These are phyloP conservation scores for Alternaria novae-zelandiae DNA, from an alignment of 2,329 filamentous ascomycete genomes.

Conservation along the genomic window DNA sequence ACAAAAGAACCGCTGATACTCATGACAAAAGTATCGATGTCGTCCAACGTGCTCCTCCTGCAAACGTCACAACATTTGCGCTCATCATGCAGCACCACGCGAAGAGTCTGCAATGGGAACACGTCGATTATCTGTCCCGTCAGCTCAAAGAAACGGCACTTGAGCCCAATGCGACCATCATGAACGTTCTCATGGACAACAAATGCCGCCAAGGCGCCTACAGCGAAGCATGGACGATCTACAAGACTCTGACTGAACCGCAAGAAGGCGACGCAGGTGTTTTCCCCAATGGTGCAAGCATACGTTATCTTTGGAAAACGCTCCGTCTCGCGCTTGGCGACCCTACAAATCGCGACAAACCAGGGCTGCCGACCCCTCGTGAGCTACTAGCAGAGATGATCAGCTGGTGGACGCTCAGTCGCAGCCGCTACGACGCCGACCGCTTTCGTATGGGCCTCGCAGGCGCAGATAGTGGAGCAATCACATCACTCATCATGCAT, in stretches of 20 bases:
- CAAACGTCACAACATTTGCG: conserved; percentile 39
- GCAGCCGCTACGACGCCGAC: conserved; percentile 31
- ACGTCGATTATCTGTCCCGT: conserved; percentile 42
- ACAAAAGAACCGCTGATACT: not conserved
- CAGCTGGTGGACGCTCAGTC: conserved; percentile 35
- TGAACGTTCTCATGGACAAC: conserved; percentile 45
- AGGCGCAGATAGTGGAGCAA: conserved; percentile 28
- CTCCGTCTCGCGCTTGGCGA: conserved; percentile 39
- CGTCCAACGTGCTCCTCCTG: conserved; percentile 28
- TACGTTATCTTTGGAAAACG: conserved; percentile 41
- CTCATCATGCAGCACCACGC: conserved; percentile 42
- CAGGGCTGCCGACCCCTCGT: conserved; percentile 38
- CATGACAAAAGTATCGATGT: not conserved
- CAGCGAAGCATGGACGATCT: conserved; percentile 36
- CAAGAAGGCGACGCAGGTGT: conserved; percentile 22
- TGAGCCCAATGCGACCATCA: conserved; percentile 30
- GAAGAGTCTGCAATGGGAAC: conserved; percentile 37
- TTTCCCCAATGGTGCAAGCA: conserved; percentile 38
- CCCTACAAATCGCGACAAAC: conserved; percentile 19
- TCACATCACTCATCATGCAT: conserved; percentile 38
- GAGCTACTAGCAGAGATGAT: conserved; percentile 39
- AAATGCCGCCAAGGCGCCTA: conserved; percentile 38
- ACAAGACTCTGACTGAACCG: conserved; percentile 34
- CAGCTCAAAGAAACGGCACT: conserved; percentile 31
- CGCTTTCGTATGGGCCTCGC: conserved; percentile 37